Base-by-base conservation (phyloP, 495 filamentous ascomycete species). In the Aspergillus mulundensis region DNA sequence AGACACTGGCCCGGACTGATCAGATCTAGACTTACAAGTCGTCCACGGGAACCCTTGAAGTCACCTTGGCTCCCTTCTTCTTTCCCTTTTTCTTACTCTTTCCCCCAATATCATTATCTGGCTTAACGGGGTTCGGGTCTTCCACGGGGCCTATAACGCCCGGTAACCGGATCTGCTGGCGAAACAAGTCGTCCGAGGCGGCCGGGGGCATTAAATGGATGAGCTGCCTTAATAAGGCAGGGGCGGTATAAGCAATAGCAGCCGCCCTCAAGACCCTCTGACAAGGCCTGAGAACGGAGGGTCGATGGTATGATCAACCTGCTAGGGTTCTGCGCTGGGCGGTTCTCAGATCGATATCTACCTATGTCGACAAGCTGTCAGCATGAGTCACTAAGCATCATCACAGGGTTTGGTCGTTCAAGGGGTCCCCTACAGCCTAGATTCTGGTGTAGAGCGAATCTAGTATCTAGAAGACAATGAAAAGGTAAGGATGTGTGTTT, bases 11-110 rank as follows among this genome's bases (percentile, higher is more conserved):
- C 14, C n/a, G 7, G 16, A 24, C 46, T 50, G n/a, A 21, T 19
- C 38, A 28, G 39, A n/a, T 30, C 14, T 38, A 41, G 19, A 62
- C 76, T 57, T 72, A 81, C 79, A 77, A 51, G 56, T 75, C 70
- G 46, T 78, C 75, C 41, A 66, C 65, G 44, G 70, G 63, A 23
- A 66, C 57, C 57, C 65, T 69, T 16, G 65, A 55, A 61, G 65
- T 62, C 63, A 72, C 61, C 62, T 69, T 75, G 46, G 59, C 59
- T 51, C 61, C 67, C 57, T 74, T 61, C 63, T 74, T 76, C 63
- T 71, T 71, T 21, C 71, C 73, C 70, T 79, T 77, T 71, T 77
- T 76, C 58, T 76, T 73, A 65, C 61, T 63, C 52, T 76, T 79
- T 52, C 71, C 69, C 60, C 66, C 67, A 41, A 67, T 65, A 46